A percentile compares a stretch with the other conserved stretches of the same genome.
Evolutionary conservation across 139 green algal species (phyloP).

Genomic region (Limnomonas spitsbergensis): DNA sequence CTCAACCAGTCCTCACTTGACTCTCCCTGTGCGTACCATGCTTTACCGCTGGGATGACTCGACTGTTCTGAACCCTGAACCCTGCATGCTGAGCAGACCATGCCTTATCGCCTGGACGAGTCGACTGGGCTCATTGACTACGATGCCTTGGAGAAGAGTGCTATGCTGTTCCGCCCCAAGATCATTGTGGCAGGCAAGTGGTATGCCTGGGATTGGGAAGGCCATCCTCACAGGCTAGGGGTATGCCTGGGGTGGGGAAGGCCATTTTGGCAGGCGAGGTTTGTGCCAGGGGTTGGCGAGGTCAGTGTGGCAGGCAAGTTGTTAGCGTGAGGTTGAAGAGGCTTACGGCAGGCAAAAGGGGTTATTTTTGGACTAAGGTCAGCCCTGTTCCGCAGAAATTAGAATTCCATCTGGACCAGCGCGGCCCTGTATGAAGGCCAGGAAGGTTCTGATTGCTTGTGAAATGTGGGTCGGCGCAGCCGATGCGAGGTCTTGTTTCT

Average conservation of each 20-base stretch:
- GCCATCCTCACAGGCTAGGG: background rate
- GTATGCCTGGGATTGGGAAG: background rate
- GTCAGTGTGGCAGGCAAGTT: background rate
- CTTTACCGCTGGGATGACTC: too few species aligned
- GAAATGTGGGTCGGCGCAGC: too few species aligned
- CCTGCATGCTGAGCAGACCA: slow-evolving; percentile 52
- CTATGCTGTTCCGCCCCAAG: slow-evolving; percentile 79
- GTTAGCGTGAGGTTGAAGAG: background rate
- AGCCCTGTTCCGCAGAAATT: too few species aligned
- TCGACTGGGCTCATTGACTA: slow-evolving; percentile 94
- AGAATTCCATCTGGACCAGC: too few species aligned
- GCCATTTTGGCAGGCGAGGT: background rate
- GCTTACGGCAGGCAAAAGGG: background rate
- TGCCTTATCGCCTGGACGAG: slow-evolving; percentile 96
- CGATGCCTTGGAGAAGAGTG: slow-evolving; percentile 73
- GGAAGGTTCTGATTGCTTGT: too few species aligned
- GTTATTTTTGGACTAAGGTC: too few species aligned
- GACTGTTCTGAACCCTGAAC: background rate
- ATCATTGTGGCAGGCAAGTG: slow-evolving; percentile 80
- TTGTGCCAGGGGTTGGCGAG: background rate
- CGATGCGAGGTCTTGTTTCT: too few species aligned
- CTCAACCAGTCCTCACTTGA: too few species aligned
- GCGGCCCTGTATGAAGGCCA: too few species aligned
- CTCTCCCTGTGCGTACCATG: too few species aligned
- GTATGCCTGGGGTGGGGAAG: background rate